These are phyloP conservation scores for Calocybe gangraenosa DNA, from an alignment of 768 basidiomycete genomes.

Conservation along the genomic window DNA sequence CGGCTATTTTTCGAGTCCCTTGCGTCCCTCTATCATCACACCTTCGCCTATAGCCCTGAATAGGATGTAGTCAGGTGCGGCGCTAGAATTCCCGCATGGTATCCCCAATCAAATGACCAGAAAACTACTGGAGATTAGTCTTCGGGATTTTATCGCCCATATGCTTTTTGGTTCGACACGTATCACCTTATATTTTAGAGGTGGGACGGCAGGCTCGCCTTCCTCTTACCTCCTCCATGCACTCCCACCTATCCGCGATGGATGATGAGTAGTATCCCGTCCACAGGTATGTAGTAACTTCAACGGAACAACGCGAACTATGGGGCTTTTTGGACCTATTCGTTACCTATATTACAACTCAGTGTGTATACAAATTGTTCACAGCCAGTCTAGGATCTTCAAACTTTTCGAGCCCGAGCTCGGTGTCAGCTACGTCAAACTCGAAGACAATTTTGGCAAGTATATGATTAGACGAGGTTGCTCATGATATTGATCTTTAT, in stretches of 20 bases:
- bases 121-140: conserved; percentile 19
- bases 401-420: conserved; percentile 1
- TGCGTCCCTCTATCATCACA: background rate
- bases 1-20: conserved; percentile 1
- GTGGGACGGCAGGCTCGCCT: background rate
- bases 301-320: no score
- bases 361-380: background rate
- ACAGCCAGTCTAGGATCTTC: conserved; percentile 1
- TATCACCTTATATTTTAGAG: conserved; percentile 21
- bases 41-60: conserved; percentile 7
- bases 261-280: conserved; percentile 8
- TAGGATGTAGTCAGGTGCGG: conserved; percentile 4
- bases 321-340: no score
- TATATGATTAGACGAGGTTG: background rate
- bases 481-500: background rate
- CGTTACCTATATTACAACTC: no score
- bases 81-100: conserved; percentile 18
- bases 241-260: conserved; percentile 3
- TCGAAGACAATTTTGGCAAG: background rate
- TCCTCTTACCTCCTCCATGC: background rate
- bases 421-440: background rate
- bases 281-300: conserved; percentile 7
- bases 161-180: conserved; percentile 28
- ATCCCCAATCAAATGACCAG: conserved; percentile 30
- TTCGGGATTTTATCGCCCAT: conserved; percentile 28